phyloP scores from a whole-genome alignment of 169 alveolate species.

The Theileria annulata region DNA sequence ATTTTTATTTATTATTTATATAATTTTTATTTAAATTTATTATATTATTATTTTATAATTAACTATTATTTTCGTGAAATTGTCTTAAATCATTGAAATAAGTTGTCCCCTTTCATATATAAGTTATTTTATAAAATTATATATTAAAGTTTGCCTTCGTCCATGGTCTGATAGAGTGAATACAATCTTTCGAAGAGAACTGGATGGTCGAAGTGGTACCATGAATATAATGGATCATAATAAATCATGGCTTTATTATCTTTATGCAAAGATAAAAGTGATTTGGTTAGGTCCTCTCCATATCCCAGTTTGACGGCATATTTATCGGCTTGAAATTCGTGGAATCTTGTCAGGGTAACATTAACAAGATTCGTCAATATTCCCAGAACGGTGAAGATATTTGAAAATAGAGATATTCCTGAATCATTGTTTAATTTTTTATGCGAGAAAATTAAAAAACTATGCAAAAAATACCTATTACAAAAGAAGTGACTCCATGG shows the following conservation, averaged over 20 bases:
- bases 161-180: constrained; percentile 68
- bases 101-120: not conserved
- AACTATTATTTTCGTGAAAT: not conserved
- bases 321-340: constrained; percentile 84
- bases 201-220: constrained; percentile 88
- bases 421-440: not conserved
- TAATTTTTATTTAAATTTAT: not conserved
- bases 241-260: constrained; percentile 38
- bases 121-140: not conserved
- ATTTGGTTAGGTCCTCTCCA: constrained; percentile 71
- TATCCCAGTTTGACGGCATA: constrained; percentile 79
- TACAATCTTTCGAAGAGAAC: constrained; percentile 78
- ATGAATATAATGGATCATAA: constrained; percentile 75
- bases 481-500: constrained; percentile 23
- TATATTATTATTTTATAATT: not conserved
- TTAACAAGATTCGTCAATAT: constrained; percentile 58
- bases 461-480: constrained; percentile 15
- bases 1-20: not conserved
- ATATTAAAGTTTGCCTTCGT: constrained; percentile 36
- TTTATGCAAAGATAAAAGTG: constrained; percentile 65
- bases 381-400: constrained; percentile 28
- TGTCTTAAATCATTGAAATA: not conserved
- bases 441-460: not conserved
- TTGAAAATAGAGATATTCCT: constrained; percentile 23
- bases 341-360: constrained; percentile 68